Evolutionary conservation across 768 basidiomycete genomes (phyloP), one percentile per base, ranked within the genome.

Genomic region (Pholiota conissans): DNA sequence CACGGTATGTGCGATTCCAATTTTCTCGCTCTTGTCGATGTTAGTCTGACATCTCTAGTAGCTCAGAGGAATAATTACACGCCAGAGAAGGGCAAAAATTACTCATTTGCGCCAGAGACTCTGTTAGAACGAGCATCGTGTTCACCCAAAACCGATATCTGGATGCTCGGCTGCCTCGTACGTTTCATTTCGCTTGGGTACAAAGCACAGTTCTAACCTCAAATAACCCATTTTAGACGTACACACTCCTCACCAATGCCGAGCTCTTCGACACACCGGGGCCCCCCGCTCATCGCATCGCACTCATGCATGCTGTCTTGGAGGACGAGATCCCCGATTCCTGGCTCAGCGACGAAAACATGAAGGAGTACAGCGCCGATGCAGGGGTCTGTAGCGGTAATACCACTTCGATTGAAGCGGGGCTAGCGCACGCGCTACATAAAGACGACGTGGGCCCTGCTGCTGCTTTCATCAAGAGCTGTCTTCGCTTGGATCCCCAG

Each of bases 141-240:
- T n/a, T 57, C 59, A 13, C 59, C 29, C 26, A 40, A 60, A 56
- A 62, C 63, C 28, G 63, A 65, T 39, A 62, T 65, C 14, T 62
- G 63, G 61, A 60, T 58, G 56, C 46, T 62, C 5, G 61, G 61
- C 39, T 49, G 18, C 30, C 39, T 60, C 48, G 63, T 62, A 52
- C n/a, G 56, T 52, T 29, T 7, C 13, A 32, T 11, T 8, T 29
- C 30, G 6, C 30, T 13, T 32, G 7, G 13, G 30, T 32, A 6
- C 30, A 32, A 32, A 32, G 6, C 30, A 13, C 30, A 6, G 7
- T 6, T 32, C 13, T 6, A 32, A 6, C 13, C n/a, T n/a, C n/a
- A n/a, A n/a, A n/a, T n/a, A n/a, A n/a, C 13, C 13, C 13, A 6
- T 39, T 14, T 4, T 4, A 39, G 37, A 39, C 37, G 16, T 39